phyloP scores from a whole-genome alignment of 1,284 basidiomycete species.

The Rhodotorula sp. region DNA sequence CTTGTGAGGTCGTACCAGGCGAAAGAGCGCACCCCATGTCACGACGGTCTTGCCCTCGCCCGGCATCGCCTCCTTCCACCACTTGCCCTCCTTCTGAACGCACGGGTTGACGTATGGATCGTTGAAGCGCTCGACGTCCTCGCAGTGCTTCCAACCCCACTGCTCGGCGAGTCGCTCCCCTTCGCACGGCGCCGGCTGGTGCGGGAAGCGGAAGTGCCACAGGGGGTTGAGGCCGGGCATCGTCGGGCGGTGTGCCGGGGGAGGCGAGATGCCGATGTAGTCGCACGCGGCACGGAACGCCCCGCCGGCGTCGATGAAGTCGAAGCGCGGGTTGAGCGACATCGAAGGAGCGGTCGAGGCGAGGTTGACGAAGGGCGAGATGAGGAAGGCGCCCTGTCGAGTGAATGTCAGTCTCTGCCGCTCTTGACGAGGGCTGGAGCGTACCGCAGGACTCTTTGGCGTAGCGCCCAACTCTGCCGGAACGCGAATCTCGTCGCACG shows the following conservation, averaged over 20 bases:
- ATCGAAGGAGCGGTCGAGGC: slow-evolving; percentile 4
- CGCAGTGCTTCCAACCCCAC: slow-evolving; percentile 14
- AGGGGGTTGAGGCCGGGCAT: neutral
- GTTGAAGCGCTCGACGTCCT: slow-evolving; percentile 25
- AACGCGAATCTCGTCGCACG: slow-evolving; percentile 17
- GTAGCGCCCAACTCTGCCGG: slow-evolving; percentile 18
- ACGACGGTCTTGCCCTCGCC: slow-evolving; percentile 28
- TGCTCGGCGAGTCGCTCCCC: neutral
- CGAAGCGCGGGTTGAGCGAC: slow-evolving; percentile 11
- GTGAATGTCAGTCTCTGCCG: neutral
- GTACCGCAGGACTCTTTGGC: slow-evolving; percentile 19
- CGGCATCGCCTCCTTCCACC: slow-evolving; percentile 32
- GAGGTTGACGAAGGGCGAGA: slow-evolving; percentile 33
- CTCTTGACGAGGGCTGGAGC: neutral
- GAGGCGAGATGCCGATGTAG: slow-evolving; percentile 25
- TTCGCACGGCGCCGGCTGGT: neutral
- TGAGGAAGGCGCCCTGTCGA: slow-evolving; percentile 31
- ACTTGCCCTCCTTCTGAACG: slow-evolving; percentile 13
- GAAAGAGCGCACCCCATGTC: slow-evolving; percentile 20
- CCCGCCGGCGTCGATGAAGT: slow-evolving; percentile 17
- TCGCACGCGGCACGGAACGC: slow-evolving; percentile 25
- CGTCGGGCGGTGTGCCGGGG: neutral
- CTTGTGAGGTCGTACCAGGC: accelerated
- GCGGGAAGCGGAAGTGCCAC: neutral
- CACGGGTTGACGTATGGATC: slow-evolving; percentile 33